Evolutionary conservation across 2,329 filamentous ascomycete species (phyloP).

Genomic region (Ilyonectria destructans): DNA sequence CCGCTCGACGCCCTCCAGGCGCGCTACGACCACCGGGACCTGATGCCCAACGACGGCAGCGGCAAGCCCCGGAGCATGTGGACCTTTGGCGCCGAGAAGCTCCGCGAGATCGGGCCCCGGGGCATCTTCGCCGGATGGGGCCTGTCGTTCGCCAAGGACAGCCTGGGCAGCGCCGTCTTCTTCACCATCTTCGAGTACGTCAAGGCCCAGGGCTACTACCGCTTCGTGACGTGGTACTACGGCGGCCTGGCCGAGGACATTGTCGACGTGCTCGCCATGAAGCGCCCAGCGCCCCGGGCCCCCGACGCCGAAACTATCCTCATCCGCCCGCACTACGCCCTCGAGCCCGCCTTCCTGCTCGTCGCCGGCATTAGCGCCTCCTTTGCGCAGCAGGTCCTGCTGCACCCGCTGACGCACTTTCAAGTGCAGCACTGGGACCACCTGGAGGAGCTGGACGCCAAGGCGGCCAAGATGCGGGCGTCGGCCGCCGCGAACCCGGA

Average conservation of each 20-base stretch:
- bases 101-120: constrained; percentile 79
- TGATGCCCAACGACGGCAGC: constrained; percentile 60
- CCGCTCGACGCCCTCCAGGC: constrained; percentile 84
- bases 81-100: constrained; percentile 76
- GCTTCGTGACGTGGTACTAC: constrained; percentile 81
- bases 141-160: constrained; percentile 79
- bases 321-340: constrained; percentile 82
- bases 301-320: constrained; percentile 58
- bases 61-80: constrained; percentile 77
- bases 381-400: constrained; percentile 77
- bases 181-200: constrained; percentile 84
- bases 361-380: constrained; percentile 80
- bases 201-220: constrained; percentile 81
- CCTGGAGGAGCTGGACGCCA: constrained; percentile 79
- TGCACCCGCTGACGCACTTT: constrained; percentile 81
- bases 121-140: constrained; percentile 84
- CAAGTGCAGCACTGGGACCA: constrained; percentile 83
- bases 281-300: constrained; percentile 56
- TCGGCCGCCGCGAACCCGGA: constrained; percentile 51
- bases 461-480: constrained; percentile 64
- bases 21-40: constrained; percentile 74
- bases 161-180: constrained; percentile 79
- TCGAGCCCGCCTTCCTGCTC: constrained; percentile 82
- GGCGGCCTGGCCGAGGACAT: constrained; percentile 69
- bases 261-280: constrained; percentile 65